Percentiles rank a stretch among this genome's conserved stretches.
Evolutionary conservation across 1,139 yeast genomes (phyloP).

Genomic region (Zygoascus hellenicus): DNA sequence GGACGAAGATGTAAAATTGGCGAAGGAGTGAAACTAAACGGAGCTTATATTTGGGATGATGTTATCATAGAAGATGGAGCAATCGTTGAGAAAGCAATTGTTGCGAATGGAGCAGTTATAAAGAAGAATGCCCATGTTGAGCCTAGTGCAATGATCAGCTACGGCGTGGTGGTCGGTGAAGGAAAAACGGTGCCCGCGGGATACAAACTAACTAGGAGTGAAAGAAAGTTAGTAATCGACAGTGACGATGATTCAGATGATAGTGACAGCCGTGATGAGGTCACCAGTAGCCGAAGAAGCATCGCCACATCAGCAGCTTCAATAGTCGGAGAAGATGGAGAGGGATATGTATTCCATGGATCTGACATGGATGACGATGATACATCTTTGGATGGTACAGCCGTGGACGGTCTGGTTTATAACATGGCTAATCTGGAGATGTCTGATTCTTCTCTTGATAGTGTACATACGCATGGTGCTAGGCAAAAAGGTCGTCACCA

Average conservation of each 20-base stretch:
- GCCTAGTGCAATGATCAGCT: constrained; percentile 79
- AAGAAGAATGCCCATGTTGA: constrained; percentile 47
- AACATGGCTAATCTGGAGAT: constrained; percentile 58
- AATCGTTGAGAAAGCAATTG: constrained; percentile 53
- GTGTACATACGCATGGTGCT: constrained; percentile 16
- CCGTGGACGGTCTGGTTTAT: constrained; percentile 40
- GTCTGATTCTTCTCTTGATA: constrained; percentile 69
- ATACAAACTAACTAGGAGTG: constrained; percentile 18
- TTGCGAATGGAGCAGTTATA: constrained; percentile 59
- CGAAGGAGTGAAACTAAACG: constrained; percentile 58
- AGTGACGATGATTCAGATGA: constrained; percentile 27
- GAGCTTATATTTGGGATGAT: constrained; percentile 85
- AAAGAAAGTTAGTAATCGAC: constrained; percentile 17
- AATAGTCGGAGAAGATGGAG: constrained; percentile 55
- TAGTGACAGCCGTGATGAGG: constrained; percentile 27
- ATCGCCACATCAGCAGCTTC: constrained; percentile 15
- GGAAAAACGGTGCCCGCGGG: constrained; percentile 24
- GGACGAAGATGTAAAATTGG: constrained; percentile 88
- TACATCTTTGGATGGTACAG: constrained; percentile 39
- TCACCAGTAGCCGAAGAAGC: constrained; percentile 4
- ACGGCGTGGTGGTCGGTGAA: constrained; percentile 58
- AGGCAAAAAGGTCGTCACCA: constrained; percentile 18
- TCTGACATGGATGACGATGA: constrained; percentile 46
- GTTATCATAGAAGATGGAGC: constrained; percentile 64
- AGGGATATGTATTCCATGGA: constrained; percentile 49